These are phyloP conservation scores for Nakazawaea peltata DNA, from an alignment of 805 yeast species.

Conservation along the genomic window DNA sequence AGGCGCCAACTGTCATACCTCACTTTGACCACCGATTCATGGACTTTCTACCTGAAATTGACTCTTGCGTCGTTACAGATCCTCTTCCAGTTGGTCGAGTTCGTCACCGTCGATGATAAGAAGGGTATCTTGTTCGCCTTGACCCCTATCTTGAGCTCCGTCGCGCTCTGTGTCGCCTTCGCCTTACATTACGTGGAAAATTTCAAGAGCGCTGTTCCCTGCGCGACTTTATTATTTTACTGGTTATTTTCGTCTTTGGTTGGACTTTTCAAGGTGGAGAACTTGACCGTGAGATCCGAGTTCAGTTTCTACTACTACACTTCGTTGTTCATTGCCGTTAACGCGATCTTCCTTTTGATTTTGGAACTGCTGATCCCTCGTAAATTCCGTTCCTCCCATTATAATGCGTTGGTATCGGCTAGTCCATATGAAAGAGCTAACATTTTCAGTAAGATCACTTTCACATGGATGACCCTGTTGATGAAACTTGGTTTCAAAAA, in stretches of 20 bases:
- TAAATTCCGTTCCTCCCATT: neutral
- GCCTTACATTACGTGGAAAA: conserved; percentile 39
- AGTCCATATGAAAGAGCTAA: conserved; percentile 41
- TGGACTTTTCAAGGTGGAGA: conserved; percentile 35
- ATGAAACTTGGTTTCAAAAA: conserved; percentile 44
- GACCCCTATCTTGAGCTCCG: conserved; percentile 21
- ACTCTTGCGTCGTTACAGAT: conserved; percentile 30
- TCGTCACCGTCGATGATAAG: conserved; percentile 8
- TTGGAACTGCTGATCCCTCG: conserved; percentile 35
- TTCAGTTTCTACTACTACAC: conserved; percentile 17
- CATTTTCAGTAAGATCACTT: conserved; percentile 42
- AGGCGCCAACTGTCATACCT: conserved; percentile 23
- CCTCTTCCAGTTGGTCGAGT: conserved; percentile 22
- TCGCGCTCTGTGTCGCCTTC: conserved; percentile 43
- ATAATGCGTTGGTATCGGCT: conserved; percentile 24
- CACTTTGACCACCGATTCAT: conserved; percentile 19
- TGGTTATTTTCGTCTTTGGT: conserved; percentile 43
- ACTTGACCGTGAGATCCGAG: conserved; percentile 28
- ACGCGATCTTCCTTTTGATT: conserved; percentile 30
- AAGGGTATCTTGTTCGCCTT: conserved; percentile 11
- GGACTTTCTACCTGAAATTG: conserved; percentile 36
- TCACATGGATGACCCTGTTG: conserved; percentile 53
- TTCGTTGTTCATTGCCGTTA: conserved; percentile 26
- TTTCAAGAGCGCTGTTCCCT: conserved; percentile 27
- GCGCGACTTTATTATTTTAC: conserved; percentile 29